phyloP scores from a whole-genome alignment of 1,284 basidiomycete genomes.

The Violaceomyces palustris region DNA sequence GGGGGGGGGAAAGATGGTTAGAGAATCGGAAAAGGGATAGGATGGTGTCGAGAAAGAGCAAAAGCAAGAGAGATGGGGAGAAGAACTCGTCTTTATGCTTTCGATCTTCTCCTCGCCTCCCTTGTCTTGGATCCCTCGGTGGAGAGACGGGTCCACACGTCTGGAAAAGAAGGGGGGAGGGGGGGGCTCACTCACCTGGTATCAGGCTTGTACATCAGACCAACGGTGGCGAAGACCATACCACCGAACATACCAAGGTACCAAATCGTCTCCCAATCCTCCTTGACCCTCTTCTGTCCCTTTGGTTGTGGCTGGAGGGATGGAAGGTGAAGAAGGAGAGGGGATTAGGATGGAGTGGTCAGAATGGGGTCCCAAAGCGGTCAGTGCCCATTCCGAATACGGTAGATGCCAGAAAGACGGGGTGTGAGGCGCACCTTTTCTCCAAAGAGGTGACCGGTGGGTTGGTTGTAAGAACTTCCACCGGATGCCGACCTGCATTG shows the following conservation, averaged over 20 bases:
- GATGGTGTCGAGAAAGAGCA: too few relatives aligned
- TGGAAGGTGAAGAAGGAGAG: too few relatives aligned
- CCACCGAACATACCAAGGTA: slow-evolving; percentile 69
- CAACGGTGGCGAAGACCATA: slow-evolving; percentile 69
- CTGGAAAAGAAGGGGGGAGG: not conserved
- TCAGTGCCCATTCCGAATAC: not conserved
- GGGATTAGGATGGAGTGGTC: too few relatives aligned
- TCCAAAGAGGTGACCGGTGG: slow-evolving; percentile 46
- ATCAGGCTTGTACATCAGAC: slow-evolving; percentile 91
- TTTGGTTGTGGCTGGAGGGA: slow-evolving; percentile 57
- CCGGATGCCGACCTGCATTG: slow-evolving; percentile 28
- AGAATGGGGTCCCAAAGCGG: too few relatives aligned
- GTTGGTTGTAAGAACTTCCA: slow-evolving; percentile 44
- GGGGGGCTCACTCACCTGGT: slow-evolving; percentile 67
- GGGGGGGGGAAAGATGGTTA: too few relatives aligned
- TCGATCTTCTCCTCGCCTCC: too few relatives aligned
- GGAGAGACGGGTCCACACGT: too few relatives aligned
- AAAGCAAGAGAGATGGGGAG: too few relatives aligned
- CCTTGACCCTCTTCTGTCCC: slow-evolving; percentile 77
- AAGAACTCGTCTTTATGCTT: too few relatives aligned
- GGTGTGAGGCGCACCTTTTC: slow-evolving; percentile 51
- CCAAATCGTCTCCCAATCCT: slow-evolving; percentile 65
- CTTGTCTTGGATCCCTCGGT: too few relatives aligned
- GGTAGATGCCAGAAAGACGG: too few relatives aligned
- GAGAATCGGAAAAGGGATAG: too few relatives aligned